Conservation (phyloP, 768 basidiomycete species). For the Amanita rimosa region DNA sequence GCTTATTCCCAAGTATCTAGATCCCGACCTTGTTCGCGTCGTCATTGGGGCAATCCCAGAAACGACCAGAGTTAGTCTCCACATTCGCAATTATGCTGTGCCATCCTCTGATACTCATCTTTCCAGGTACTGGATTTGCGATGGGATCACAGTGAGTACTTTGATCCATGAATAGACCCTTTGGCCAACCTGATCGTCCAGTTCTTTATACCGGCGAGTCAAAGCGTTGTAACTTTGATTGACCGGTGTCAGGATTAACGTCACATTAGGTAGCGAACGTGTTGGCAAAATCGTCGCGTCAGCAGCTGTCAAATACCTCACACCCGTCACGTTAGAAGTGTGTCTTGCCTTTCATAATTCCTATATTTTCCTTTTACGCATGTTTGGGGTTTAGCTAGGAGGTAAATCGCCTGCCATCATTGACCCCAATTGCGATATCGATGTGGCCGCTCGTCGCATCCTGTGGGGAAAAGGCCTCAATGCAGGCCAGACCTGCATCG, state of each 20-base stretch:
- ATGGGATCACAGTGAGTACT: slow-evolving; percentile 42
- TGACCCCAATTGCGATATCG: slow-evolving; percentile 57
- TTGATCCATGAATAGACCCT: neutral
- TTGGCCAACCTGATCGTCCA: slow-evolving; percentile 11
- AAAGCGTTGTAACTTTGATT: neutral
- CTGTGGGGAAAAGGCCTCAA: slow-evolving; percentile 79
- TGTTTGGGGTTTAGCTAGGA: slow-evolving; percentile 3
- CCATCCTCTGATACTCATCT: neutral
- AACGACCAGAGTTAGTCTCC: slow-evolving; percentile 34
- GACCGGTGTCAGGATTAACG: neutral
- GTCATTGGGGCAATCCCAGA: slow-evolving; percentile 61
- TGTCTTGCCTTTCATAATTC: neutral
- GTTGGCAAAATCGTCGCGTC: slow-evolving; percentile 58
- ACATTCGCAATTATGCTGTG: neutral
- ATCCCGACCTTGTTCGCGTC: slow-evolving; percentile 49
- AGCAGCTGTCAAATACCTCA: slow-evolving; percentile 70
- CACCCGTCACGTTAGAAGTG: slow-evolving; percentile 46
- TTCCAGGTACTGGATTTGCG: slow-evolving; percentile 59
- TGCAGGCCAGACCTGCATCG: slow-evolving; percentile 66
- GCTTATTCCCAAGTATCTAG: slow-evolving; percentile 67
- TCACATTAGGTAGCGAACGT: slow-evolving; percentile 36
- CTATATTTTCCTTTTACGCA: neutral
- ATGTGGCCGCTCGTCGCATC: slow-evolving; percentile 55
- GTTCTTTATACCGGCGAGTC: slow-evolving; percentile 54
- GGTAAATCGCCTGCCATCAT: slow-evolving; percentile 72